Conservation (phyloP, 208 protist species). For the Wallacemonas collosoma region DNA sequence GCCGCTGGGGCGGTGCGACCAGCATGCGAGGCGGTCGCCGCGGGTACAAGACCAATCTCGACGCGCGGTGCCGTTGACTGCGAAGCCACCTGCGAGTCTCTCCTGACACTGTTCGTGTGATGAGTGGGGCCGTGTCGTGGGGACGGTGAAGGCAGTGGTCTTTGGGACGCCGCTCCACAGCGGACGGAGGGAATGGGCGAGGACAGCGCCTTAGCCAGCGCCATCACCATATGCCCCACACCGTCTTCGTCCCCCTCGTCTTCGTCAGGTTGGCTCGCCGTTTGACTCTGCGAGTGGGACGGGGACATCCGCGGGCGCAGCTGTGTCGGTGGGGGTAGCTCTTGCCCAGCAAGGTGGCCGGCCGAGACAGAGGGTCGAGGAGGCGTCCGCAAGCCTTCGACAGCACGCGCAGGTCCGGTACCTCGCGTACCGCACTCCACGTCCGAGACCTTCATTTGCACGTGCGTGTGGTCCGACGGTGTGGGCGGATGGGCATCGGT, state of each 20-base stretch:
- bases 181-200: background rate
- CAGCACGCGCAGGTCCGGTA: background rate
- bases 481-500: no score
- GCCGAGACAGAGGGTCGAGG: background rate
- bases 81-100: no score
- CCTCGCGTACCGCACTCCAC: background rate
- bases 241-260: constrained; percentile 2
- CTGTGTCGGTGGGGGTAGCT: constrained; percentile 11
- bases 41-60: no score
- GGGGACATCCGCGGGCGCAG: background rate
- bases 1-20: no score
- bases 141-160: background rate
- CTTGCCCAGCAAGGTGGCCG: background rate
- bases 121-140: no score
- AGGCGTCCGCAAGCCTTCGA: background rate
- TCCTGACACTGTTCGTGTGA: no score
- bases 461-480: no score
- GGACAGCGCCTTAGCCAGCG: constrained; percentile 12
- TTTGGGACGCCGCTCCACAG: background rate
- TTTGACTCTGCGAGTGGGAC: background rate
- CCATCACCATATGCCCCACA: background rate
- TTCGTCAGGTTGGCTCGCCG: background rate
- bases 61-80: no score
- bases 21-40: no score
- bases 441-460: no score